Evolutionary conservation across 495 filamentous ascomycete genomes (phyloP), one percentile per base, ranked within the genome.

Genomic region (Margaritispora aquatica): DNA sequence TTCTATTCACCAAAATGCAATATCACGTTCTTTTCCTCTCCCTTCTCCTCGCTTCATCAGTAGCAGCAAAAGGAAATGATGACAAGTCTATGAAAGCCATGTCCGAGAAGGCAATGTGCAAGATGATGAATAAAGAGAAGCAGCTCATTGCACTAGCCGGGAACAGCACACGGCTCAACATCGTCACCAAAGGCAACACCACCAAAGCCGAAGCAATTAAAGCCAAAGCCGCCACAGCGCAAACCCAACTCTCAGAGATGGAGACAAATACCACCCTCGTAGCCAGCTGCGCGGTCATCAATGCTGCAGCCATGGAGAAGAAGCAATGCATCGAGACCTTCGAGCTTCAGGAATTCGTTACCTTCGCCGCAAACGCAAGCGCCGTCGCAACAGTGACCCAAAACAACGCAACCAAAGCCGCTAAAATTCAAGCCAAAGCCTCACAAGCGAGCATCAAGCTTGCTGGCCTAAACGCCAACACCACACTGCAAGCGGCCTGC

Each of bases 401-500:
- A 17, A 55, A 59, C 34, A 63, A 63, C 44, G 51, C 60, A 15
- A 63, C 60, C 23, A 59, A 58, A 49, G 51, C 51, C 5, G 60
- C 49, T 20, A n/a, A 58, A 0, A 54, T 63, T 38, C 24, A 49
- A 22, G 2, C 22, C 20, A 54, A 58, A 38, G 51, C 56, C 11
- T 58, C 60, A 2, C 26, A 29, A 10, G 60, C 60, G 5, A 13
- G 50, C 9, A 31, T 27, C 50, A 63, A 63, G 22, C 56, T 63
- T 10, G 15, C 54, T 2, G 46, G 36, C 1, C 51, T 63, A 1
- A 58, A 27, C 19, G 21, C 17, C 24, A 63, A 63, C 56, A 44
- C 60, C n/a, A 63, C 60, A 10, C 44, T 63, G 17, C 55, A 58
- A 55, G 55, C 55, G 19, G 60, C 22, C 36, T 63, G 60, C 21